Base-by-base conservation (phyloP, 495 filamentous ascomycete species). In the Neurospora cerealis region DNA sequence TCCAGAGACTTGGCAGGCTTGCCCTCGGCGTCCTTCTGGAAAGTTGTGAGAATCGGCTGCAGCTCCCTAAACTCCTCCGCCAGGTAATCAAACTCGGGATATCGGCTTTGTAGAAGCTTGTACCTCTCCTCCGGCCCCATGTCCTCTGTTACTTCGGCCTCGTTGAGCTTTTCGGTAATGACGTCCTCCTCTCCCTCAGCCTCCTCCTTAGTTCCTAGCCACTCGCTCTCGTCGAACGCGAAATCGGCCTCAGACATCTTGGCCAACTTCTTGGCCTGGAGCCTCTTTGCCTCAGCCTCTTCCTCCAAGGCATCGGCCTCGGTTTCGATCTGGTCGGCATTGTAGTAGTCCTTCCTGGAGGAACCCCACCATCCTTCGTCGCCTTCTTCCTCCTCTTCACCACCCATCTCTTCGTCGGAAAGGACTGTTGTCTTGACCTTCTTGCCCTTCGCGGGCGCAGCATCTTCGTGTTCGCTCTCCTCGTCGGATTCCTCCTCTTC, bases 261-360 rank as follows among this genome's bases (percentile, higher is more conserved):
- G 77, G 92, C 85, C 69, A 98, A 80, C 76, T 93, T 94, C 87
- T 96, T 98, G 79, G 93, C 88, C 82, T 98, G 96, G 37, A 98
- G 80, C 66, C 94, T 85, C 77, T 89, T 89, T 34, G 95, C 96
- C 78, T 98, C 96, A 8, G 88, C 87, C 80, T 98, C 96, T 85
- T 99, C 96, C 76, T 94, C 94, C 72, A 96, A 80, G 1, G 95
- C 95, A 86, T 97, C 95, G 71, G 90, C 90, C 80, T 97, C 95
- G 7, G 93, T 97, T 81, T 96, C 93, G 72, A 96, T 96, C 28
- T 88, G 86, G 78, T 97, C 93, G 41, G 93, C 93, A 84, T 97
- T 87, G 82, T 99, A 99, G 81, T 98, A 95, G 74, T 96, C 94
- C 74, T 91, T 92, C 78, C 89, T 96, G 3, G 93, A 94, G 4